Evolutionary conservation across 2,329 filamentous ascomycete genomes (phyloP).

Genomic region (Botrytis porri): DNA sequence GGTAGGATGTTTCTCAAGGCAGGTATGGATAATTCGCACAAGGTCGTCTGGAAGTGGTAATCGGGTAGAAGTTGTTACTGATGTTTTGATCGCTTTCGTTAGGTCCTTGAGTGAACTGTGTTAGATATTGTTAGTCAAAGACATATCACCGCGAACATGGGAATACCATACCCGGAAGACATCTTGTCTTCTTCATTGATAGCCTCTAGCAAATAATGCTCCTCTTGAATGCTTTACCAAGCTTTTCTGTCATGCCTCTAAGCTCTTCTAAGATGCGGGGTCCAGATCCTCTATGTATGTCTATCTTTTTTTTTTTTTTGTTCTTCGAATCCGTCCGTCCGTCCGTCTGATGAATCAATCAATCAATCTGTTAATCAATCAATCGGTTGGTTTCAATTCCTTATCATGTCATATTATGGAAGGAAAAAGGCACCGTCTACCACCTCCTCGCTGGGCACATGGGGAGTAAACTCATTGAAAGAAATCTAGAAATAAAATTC

Average conservation of each 20-base stretch:
- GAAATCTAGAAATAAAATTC: not conserved
- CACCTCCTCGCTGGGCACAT: not conserved
- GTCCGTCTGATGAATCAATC: too few relatives aligned
- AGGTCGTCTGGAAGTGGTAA: slow-evolving; percentile 67
- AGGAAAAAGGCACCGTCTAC: not conserved
- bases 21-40: slow-evolving; percentile 58
- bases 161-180: slow-evolving; percentile 21
- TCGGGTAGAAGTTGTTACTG: slow-evolving; percentile 45
- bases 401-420: not conserved
- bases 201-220: not conserved
- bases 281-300: not conserved
- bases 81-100: slow-evolving; percentile 53
- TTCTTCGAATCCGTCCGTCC: not conserved
- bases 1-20: slow-evolving; percentile 64
- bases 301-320: not conserved
- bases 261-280: not conserved
- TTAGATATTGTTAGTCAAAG: slow-evolving; percentile 1
- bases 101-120: slow-evolving; percentile 52
- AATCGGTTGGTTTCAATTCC: not conserved
- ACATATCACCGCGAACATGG: not conserved
- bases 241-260: slow-evolving; percentile 11
- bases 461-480: not conserved
- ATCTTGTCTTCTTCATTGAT: slow-evolving; percentile 18
- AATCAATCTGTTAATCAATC: not conserved
- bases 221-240: slow-evolving; percentile 3